Evolutionary conservation across 139 green algal genomes (phyloP).

Genomic region (Micromonas pusilla): DNA sequence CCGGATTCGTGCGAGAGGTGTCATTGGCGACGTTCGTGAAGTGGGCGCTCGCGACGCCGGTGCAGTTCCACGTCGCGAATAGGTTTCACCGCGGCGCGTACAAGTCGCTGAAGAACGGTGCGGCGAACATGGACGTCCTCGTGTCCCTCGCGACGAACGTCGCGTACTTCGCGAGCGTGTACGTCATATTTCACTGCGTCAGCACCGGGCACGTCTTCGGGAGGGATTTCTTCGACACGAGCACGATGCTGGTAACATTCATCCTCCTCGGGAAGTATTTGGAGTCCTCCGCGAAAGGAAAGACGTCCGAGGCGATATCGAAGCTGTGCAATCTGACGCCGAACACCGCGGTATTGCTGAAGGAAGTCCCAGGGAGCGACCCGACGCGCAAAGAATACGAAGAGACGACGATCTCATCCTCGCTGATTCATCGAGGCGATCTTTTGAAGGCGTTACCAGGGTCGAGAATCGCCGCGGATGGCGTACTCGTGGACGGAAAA

Average conservation of each 20-base stretch:
- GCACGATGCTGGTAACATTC: slow-evolving; percentile 93
- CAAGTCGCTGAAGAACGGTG: slow-evolving; percentile 49
- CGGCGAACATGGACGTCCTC: slow-evolving; percentile 98
- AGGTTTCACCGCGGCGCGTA: slow-evolving; percentile 85
- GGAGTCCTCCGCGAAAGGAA: slow-evolving; percentile 59
- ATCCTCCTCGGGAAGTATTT: slow-evolving; percentile 91
- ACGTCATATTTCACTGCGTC: slow-evolving; percentile 11
- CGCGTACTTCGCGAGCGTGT: slow-evolving; percentile 60
- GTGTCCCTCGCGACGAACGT: slow-evolving; percentile 89
- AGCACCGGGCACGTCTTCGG: background rate
- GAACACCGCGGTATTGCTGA: slow-evolving; percentile 63
- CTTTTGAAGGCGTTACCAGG: slow-evolving; percentile 78
- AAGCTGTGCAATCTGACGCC: slow-evolving; percentile 72
- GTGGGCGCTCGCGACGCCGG: slow-evolving; percentile 72
- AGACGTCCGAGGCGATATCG: slow-evolving; percentile 72
- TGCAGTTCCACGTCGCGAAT: slow-evolving; percentile 83
- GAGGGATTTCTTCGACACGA: slow-evolving; percentile 93
- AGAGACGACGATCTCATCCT: slow-evolving; percentile 44
- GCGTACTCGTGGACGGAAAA: slow-evolving; percentile 58
- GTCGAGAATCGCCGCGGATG: slow-evolving; percentile 75
- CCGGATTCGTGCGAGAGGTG: slow-evolving; percentile 55
- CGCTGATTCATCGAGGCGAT: slow-evolving; percentile 79
- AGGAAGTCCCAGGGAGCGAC: slow-evolving; percentile 49
- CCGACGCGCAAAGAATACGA: background rate
- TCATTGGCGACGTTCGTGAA: slow-evolving; percentile 71